Evolutionary conservation across 2,329 filamentous ascomycete species (phyloP).

Genomic region (Colletotrichum sp.): DNA sequence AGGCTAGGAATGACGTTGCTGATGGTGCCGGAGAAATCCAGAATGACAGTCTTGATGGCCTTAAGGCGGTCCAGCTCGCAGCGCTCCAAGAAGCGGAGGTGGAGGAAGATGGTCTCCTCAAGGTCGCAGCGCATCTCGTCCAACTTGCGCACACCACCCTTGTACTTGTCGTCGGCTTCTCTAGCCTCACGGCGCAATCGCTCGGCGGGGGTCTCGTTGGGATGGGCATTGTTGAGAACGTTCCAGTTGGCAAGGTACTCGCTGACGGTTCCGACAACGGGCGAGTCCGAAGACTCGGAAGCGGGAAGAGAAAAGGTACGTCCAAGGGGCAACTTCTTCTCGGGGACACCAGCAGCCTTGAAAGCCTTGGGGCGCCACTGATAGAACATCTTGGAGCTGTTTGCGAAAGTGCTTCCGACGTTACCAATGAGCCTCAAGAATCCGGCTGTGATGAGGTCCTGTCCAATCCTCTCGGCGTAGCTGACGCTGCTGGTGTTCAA

Average conservation of each 20-base stretch:
- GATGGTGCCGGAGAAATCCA: conserved; percentile 96
- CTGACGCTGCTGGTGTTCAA: conserved; percentile 84
- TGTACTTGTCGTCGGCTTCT: conserved; percentile 94
- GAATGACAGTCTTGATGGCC: conserved; percentile 96
- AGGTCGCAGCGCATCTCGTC: conserved; percentile 91
- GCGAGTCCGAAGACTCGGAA: conserved; percentile 68
- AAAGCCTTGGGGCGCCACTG: conserved; percentile 96
- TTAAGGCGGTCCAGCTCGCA: conserved; percentile 96
- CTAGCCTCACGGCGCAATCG: conserved; percentile 86
- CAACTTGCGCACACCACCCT: conserved; percentile 81
- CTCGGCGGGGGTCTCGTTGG: conserved; percentile 92
- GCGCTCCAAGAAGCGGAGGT: conserved; percentile 94
- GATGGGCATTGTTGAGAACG: conserved; percentile 84
- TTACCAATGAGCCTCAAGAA: conserved; percentile 92
- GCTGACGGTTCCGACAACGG: conserved; percentile 80
- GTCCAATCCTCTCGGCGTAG: conserved; percentile 92
- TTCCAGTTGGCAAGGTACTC: conserved; percentile 95
- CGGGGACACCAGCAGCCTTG: conserved; percentile 83
- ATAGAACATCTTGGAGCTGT: conserved; percentile 96
- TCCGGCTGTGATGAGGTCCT: conserved; percentile 86
- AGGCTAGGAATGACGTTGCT: conserved; percentile 97
- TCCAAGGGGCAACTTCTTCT: conserved; percentile 78
- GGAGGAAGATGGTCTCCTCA: conserved; percentile 93
- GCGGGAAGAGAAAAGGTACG: conserved; percentile 77
- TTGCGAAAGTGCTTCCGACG: conserved; percentile 93